phyloP scores from a whole-genome alignment of 2,329 filamentous ascomycete genomes.

The Colletotrichum tanaceti region DNA sequence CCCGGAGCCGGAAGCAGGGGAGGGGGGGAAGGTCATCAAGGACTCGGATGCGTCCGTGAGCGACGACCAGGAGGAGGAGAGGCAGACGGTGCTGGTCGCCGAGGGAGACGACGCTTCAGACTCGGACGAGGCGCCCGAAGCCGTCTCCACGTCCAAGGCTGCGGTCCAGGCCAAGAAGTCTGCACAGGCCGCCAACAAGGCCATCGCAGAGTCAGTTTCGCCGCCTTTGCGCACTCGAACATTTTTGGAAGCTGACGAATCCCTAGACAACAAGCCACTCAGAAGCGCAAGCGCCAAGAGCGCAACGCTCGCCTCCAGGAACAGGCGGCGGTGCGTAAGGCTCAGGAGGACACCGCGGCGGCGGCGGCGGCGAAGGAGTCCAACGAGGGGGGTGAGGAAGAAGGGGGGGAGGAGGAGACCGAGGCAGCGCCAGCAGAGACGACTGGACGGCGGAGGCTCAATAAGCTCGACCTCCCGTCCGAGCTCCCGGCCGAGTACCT shows the following conservation, averaged over 20 bases:
- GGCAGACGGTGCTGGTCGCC: conserved; percentile 47
- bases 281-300: conserved; percentile 68
- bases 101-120: conserved; percentile 59
- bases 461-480: conserved; percentile 55
- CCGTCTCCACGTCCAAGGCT: conserved; percentile 64
- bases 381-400: conserved; percentile 36
- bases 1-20: conserved; percentile 35
- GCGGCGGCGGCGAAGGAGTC: conserved; percentile 30
- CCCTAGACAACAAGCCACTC: conserved; percentile 60
- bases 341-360: conserved; percentile 33
- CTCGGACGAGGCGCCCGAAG: conserved; percentile 68
- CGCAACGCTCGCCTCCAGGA: conserved; percentile 65
- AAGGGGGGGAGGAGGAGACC: conserved; percentile 43
- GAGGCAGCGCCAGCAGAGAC: conserved; percentile 41
- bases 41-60: conserved; percentile 35
- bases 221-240: not conserved
- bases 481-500: conserved; percentile 66
- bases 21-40: conserved; percentile 37
- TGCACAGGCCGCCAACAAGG: conserved; percentile 60
- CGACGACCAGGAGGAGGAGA: conserved; percentile 13
- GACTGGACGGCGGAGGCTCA: conserved; percentile 44
- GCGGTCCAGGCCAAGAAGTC: conserved; percentile 60
- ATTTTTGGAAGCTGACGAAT: conserved; percentile 11
- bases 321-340: conserved; percentile 64
- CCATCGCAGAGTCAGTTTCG: conserved; percentile 61